Base-by-base conservation (phyloP, 805 yeast species). In the Metschnikowia continentalis region DNA sequence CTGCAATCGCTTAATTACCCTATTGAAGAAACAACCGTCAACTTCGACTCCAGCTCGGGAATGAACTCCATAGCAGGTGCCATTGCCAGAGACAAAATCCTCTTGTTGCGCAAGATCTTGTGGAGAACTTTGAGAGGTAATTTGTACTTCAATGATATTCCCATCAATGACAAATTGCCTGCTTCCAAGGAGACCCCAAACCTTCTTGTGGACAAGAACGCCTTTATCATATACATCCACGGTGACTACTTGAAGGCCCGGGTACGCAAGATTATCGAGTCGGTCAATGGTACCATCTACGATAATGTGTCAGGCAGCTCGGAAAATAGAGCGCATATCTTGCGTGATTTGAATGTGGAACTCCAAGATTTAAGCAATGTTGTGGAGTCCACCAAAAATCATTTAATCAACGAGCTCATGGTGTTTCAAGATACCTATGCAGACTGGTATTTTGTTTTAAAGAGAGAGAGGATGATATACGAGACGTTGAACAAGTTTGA, bases 401-500 rank as follows among this genome's bases (percentile, higher is more conserved):
- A 72, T 47, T 61, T 74, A 46, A 64, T 70, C 32, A 61, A 75
- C 3, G 78, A 74, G 48, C 62, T 74, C 32, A 42, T 69, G 22
- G 53, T 69, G 2, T 63, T 73, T 48, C 75, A 71, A 47, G 77
- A 71, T 22, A 54, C 58, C 7, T 71, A 58, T 50, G 58, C 71
- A 0, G 67, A 68, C 45, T 71, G 65, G 62, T 48, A 56, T 35
- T 70, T 64, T 48, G 56, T 57, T 6, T 54, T 82, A 47, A 74
- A 77, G 48, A 67, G 82, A 42, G 91, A 86, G 58, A 78, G 80
- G 56, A 66, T 78, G 22, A 82, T 84, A 39, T 84, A 75, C 62
- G 76, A 78, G 52, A 72, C 80, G 3, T 74, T 86, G 71, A 84
- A 85, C 65, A 74, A 73, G 52, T 87, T 88, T 59, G 83, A 85